Evolutionary conservation across 495 filamentous ascomycete genomes (phyloP).

Genomic region (Penicillium bialowiezense): DNA sequence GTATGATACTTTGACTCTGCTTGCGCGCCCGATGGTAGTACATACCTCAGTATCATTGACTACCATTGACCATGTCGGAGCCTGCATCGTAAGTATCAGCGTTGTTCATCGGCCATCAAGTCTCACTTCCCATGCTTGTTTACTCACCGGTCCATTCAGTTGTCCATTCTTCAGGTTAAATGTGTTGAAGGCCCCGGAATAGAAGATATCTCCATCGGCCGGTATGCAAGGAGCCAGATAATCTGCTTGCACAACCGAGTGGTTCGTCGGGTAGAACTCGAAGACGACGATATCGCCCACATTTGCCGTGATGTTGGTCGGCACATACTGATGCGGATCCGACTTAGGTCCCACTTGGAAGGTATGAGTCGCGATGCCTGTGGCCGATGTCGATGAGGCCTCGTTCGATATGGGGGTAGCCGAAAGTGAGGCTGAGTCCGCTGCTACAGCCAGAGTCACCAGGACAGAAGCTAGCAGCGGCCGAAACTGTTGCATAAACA

Average conservation of each 20-base stretch:
- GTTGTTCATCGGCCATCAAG: not conserved
- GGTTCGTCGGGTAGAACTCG: conserved; percentile 60
- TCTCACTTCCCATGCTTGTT: not conserved
- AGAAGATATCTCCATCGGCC: conserved; percentile 40
- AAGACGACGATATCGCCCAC: conserved; percentile 57
- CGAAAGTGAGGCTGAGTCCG: not conserved
- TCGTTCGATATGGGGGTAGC: not conserved
- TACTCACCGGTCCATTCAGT: conserved; percentile 28
- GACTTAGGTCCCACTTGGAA: conserved; percentile 47
- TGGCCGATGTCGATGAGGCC: conserved; percentile 10
- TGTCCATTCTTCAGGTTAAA: conserved; percentile 31
- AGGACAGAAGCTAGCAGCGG: conserved; percentile 10
- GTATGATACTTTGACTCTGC: not conserved
- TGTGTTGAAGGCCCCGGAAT: conserved; percentile 29
- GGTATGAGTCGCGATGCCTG: conserved; percentile 38
- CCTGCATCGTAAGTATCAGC: conserved; percentile 9
- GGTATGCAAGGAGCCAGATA: conserved; percentile 58
- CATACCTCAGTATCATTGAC: conserved; percentile 36
- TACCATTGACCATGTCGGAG: conserved; percentile 35
- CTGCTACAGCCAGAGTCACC: conserved; percentile 3
- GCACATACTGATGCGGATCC: conserved; percentile 47
- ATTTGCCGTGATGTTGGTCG: conserved; percentile 48
- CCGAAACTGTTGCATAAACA: conserved; percentile 4
- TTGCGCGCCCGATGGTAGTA: not conserved
- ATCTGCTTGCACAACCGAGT: conserved; percentile 58